Evolutionary conservation across 331 rosid genomes (phyloP).

Genomic region (Cydonia oblonga): DNA sequence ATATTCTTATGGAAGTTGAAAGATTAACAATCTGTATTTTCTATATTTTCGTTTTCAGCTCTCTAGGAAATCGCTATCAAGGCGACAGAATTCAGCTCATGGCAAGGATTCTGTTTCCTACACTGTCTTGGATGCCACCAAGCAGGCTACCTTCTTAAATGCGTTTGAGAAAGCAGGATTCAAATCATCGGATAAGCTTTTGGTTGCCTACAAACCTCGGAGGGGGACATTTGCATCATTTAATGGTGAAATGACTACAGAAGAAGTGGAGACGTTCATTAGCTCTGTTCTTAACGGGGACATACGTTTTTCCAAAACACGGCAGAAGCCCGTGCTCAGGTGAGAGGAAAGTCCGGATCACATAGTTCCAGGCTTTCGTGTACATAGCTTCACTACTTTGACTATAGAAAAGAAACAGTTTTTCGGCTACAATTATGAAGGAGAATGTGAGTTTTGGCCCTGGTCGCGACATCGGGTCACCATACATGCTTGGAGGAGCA

Average conservation of each 20-base stretch:
- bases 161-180: slow-evolving; percentile 50
- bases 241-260: slow-evolving; percentile 38
- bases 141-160: slow-evolving; percentile 53
- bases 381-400: neutral
- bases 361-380: neutral
- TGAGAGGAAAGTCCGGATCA: slow-evolving; percentile 11
- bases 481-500: neutral
- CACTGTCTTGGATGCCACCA: slow-evolving; percentile 55
- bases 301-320: slow-evolving; percentile 47
- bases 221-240: slow-evolving; percentile 47
- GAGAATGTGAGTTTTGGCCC: neutral
- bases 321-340: slow-evolving; percentile 43
- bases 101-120: slow-evolving; percentile 64
- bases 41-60: slow-evolving; percentile 32
- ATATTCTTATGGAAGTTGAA: neutral
- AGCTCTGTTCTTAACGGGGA: slow-evolving; percentile 79
- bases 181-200: slow-evolving; percentile 42
- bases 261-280: slow-evolving; percentile 61
- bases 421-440: neutral
- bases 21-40: neutral
- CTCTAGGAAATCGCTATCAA: slow-evolving; percentile 62
- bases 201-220: slow-evolving; percentile 76
- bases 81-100: slow-evolving; percentile 33
- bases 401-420: neutral
- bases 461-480: neutral